These are phyloP conservation scores for Heliamphora pulchella DNA, from an alignment of 179 eudicot species.

Conservation along the genomic window DNA sequence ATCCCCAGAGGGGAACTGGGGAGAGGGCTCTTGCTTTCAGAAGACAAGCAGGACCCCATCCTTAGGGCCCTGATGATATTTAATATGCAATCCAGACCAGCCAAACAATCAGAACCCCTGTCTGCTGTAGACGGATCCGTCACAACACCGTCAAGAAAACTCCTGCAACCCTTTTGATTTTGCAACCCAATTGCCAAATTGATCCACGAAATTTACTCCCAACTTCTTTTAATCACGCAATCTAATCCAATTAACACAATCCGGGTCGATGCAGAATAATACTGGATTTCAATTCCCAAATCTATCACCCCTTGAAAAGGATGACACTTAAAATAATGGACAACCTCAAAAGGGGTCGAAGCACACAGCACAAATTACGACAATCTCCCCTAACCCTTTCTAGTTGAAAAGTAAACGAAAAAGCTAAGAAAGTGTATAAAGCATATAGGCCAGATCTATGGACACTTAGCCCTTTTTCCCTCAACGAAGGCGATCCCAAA, in stretches of 20 bases:
- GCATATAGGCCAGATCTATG: background rate
- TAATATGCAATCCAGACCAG: conserved; percentile 86
- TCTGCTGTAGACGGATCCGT: conserved; percentile 56
- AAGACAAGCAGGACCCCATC: conserved; percentile 96
- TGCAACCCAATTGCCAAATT: background rate
- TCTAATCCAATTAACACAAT: background rate
- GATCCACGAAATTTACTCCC: background rate
- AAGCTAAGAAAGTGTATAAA: background rate
- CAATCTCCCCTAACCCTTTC: background rate
- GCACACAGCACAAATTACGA: background rate
- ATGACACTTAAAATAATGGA: background rate
- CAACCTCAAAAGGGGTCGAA: background rate
- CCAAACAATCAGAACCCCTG: conserved; percentile 47
- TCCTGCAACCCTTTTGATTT: background rate
- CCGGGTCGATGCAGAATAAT: background rate
- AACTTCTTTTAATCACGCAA: background rate
- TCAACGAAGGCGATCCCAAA: background rate
- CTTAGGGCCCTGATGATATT: conserved; percentile 85
- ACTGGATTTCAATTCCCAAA: background rate
- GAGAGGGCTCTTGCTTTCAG: conserved; percentile 80
- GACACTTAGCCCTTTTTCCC: background rate
- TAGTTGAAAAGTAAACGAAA: background rate
- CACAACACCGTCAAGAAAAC: conserved; percentile 17
- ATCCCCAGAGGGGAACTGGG: conserved; percentile 51
- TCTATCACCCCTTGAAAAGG: background rate